phyloP scores from a whole-genome alignment of 2,329 filamentous ascomycete genomes.

The Pseudogymnoascus sp. region DNA sequence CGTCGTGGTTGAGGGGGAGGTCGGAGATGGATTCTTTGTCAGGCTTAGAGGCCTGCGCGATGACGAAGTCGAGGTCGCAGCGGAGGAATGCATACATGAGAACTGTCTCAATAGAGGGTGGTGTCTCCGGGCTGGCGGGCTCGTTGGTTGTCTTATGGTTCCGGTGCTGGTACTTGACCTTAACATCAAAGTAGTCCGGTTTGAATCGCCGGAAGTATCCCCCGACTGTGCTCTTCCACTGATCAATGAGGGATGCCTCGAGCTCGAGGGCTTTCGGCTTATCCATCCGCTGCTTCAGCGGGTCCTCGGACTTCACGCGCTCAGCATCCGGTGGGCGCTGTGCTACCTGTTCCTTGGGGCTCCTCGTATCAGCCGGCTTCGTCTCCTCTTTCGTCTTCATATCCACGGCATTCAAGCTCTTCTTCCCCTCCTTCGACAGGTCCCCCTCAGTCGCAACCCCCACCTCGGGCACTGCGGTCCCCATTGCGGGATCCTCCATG shows the following conservation, averaged over 20 bases:
- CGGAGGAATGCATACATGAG: constrained; percentile 89
- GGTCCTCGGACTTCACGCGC: constrained; percentile 32
- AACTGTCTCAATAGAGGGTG: constrained; percentile 61
- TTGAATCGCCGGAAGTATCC: constrained; percentile 91
- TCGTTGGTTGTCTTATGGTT: constrained; percentile 15
- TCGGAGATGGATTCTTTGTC: constrained; percentile 67
- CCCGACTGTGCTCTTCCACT: constrained; percentile 79
- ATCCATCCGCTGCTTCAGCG: constrained; percentile 31
- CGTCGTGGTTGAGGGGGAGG: constrained; percentile 72
- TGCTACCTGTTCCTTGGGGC: constrained; percentile 28
- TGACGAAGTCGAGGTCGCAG: constrained; percentile 89
- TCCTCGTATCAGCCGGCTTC: constrained; percentile 21
- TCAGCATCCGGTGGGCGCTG: constrained; percentile 30
- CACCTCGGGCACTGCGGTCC: constrained; percentile 1
- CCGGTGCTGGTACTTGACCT: constrained; percentile 16
- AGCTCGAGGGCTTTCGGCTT: constrained; percentile 56
- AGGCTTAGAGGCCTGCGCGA: constrained; percentile 78
- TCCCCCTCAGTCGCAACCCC: constrained; percentile 23
- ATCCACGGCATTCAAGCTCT: constrained; percentile 36
- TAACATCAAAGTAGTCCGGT: constrained; percentile 61
- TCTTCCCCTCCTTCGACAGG: constrained; percentile 28
- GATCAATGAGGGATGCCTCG: constrained; percentile 61
- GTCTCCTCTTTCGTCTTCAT: constrained; percentile 42
- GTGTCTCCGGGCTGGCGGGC: constrained; percentile 20
- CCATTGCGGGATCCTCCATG: constrained; percentile 17